Evolutionary conservation across 495 filamentous ascomycete species (phyloP).

Genomic region (Xylaria scruposa): DNA sequence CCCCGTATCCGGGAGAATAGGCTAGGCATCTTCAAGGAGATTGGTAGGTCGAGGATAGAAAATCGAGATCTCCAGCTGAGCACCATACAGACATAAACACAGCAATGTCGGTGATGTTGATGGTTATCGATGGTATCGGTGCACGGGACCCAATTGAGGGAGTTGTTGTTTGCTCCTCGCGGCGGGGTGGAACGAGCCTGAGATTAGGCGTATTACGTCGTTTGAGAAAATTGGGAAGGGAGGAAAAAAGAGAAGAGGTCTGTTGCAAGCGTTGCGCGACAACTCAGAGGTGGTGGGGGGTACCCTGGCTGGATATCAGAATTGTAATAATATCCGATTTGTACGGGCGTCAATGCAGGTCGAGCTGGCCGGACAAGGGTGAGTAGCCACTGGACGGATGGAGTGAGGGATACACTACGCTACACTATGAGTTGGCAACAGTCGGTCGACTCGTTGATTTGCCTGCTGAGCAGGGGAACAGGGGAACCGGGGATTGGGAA

Average conservation of each 20-base stretch:
- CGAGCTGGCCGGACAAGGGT: constrained; percentile 25
- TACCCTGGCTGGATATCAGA: constrained; percentile 39
- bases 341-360: constrained; percentile 28
- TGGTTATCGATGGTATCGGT: background rate
- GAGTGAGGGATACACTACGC: constrained; percentile 5
- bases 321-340: constrained; percentile 39
- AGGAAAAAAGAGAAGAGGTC: constrained; percentile 30
- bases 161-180: background rate
- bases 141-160: constrained; percentile 18
- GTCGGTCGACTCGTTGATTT: constrained; percentile 3
- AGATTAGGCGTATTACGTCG: constrained; percentile 28
- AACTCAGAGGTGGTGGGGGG: constrained; percentile 35
- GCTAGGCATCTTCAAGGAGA: constrained; percentile 56
- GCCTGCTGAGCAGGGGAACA: background rate
- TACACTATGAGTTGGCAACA: constrained; percentile 18
- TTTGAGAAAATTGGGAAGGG: constrained; percentile 31
- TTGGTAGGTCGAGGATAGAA: constrained; percentile 26
- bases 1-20: constrained; percentile 79
- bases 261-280: constrained; percentile 32
- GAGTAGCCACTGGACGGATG: constrained; percentile 16
- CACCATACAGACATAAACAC: constrained; percentile 20
- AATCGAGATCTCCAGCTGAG: constrained; percentile 22
- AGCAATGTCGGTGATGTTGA: background rate
- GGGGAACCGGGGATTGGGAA: constrained; percentile 4
- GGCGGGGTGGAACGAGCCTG: constrained; percentile 21